Percentiles rank a stretch among this genome's conserved stretches.
These are phyloP conservation scores for Flaveria ramosissima DNA, from an alignment of 129 eudicot species.

Conservation along the genomic window DNA sequence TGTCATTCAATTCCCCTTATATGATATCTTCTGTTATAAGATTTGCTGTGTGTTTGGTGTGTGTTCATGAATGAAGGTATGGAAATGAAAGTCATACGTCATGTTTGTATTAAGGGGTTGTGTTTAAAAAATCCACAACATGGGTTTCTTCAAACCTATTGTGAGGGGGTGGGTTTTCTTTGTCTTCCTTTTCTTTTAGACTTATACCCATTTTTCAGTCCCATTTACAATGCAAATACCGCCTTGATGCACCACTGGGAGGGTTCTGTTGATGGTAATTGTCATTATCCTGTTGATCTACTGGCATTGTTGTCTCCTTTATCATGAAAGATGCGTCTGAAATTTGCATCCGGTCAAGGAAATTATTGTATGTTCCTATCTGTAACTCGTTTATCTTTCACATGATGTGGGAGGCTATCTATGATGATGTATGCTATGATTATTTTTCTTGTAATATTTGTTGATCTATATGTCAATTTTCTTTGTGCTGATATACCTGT, in stretches of 20 bases:
- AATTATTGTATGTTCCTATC: neutral
- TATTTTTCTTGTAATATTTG: slow-evolving; percentile 8
- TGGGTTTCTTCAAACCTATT: neutral
- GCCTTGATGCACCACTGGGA: neutral
- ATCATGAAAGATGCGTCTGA: neutral
- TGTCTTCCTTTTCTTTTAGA: neutral
- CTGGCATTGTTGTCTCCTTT: slow-evolving; percentile 8
- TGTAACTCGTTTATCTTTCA: neutral
- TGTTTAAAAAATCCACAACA: neutral
- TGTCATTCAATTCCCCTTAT: neutral
- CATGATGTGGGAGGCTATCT: slow-evolving; percentile 16
- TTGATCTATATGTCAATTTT: neutral
- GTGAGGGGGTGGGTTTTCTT: slow-evolving; percentile 1
- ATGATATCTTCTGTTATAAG: slow-evolving; percentile 16
- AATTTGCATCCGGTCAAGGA: neutral
- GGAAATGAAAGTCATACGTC: neutral
- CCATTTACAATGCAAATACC: neutral
- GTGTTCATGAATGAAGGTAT: neutral
- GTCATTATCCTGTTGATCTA: slow-evolving; percentile 1
- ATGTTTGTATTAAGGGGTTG: neutral
- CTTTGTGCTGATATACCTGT: neutral
- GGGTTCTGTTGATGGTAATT: slow-evolving; percentile 12
- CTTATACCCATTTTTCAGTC: neutral
- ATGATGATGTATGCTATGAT: slow-evolving; percentile 7
- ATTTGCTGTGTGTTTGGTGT: neutral